Conservation (phyloP, 2,329 filamentous ascomycete species). For the Samsoniella hepiali region DNA sequence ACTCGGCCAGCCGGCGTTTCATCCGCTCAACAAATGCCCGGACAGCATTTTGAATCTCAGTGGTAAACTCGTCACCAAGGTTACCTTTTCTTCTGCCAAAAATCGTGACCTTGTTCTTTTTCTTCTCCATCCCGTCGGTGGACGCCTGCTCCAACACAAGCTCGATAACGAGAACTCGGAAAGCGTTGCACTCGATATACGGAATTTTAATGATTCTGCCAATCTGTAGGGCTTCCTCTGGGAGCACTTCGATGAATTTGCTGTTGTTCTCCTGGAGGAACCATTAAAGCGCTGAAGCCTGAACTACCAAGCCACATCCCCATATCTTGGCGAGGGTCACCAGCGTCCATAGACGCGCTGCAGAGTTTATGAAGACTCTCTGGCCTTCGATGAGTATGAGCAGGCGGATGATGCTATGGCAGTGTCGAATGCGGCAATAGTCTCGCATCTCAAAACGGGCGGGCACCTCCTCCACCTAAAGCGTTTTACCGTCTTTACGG, state of each 20-base stretch:
- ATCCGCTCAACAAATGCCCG: no score
- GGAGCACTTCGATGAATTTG: constrained; percentile 60
- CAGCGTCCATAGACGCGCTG: constrained; percentile 64
- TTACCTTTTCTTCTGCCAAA: no score
- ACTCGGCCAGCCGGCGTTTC: no score
- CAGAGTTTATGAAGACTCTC: constrained; percentile 58
- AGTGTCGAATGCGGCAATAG: constrained; percentile 63
- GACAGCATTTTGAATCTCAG: no score
- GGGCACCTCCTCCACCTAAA: constrained; percentile 23
- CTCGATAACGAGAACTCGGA: constrained; percentile 61
- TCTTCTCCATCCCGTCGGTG: no score
- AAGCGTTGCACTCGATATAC: constrained; percentile 46
- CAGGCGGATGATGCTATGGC: constrained; percentile 60
- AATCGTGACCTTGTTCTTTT: no score
- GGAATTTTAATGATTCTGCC: constrained; percentile 45
- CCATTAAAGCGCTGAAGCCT: constrained; percentile 55
- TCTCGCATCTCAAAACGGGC: constrained; percentile 44
- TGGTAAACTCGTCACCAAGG: no score
- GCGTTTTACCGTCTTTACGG: background rate
- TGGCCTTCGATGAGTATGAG: constrained; percentile 56
- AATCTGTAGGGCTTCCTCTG: constrained; percentile 59
- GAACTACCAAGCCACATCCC: constrained; percentile 46
- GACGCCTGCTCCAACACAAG: no score
- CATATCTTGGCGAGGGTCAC: constrained; percentile 59
- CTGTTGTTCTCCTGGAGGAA: constrained; percentile 52